phyloP scores from a whole-genome alignment of 2,329 filamentous ascomycete species.

The Aspergillus oerlinghausenensis region DNA sequence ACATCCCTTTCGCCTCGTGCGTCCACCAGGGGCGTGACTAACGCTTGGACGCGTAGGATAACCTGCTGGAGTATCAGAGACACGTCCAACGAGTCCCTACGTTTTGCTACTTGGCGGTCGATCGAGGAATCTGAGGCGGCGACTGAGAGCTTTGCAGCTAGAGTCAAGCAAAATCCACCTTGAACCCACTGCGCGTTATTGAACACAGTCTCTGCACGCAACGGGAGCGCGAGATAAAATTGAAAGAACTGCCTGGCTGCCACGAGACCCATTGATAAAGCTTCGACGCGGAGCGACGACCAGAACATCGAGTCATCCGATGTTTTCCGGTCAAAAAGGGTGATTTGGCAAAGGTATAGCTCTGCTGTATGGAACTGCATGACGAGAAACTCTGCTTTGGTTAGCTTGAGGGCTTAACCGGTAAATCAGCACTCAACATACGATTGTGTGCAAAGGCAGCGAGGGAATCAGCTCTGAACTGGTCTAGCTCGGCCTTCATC shows the following conservation, averaged over 20 bases:
- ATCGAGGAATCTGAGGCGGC: constrained; percentile 5
- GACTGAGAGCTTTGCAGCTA: constrained; percentile 9
- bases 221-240: constrained; percentile 30
- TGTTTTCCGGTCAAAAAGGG: constrained; percentile 22
- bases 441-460: no score
- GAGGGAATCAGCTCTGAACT: no score
- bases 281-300: constrained; percentile 7
- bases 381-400: constrained; percentile 31
- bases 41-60: constrained; percentile 9
- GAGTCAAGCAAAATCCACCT: constrained; percentile 25
- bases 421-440: no score
- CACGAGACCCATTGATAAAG: constrained; percentile 9
- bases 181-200: constrained; percentile 41
- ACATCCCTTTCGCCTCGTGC: constrained; percentile 5
- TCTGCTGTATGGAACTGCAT: constrained; percentile 38
- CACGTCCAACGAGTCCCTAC: constrained; percentile 5
- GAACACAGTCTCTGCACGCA: constrained; percentile 30
- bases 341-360: constrained; percentile 38
- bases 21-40: constrained; percentile 1
- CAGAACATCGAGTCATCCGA: background rate
- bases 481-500: no score
- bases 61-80: constrained; percentile 3
- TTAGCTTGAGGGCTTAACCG: constrained; percentile 4
- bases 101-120: background rate
- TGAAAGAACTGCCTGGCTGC: constrained; percentile 6